phyloP scores from a whole-genome alignment of 352 stramenopile genomes.

The Elongisporangium senticosum region DNA sequence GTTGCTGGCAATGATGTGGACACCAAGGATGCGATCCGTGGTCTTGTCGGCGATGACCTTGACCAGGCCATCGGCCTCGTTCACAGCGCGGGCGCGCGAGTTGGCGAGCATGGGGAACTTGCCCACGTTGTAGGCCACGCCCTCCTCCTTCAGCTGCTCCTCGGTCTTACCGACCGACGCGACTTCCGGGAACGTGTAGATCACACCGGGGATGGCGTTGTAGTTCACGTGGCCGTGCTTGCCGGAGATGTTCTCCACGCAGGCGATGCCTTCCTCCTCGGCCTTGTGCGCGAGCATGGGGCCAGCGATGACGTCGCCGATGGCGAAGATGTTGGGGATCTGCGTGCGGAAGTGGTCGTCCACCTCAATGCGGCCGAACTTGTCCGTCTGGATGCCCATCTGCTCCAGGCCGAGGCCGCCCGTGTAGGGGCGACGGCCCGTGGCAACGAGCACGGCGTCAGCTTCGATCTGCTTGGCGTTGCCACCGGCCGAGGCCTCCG shows the following conservation, averaged over 20 bases:
- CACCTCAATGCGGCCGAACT: conserved; percentile 94
- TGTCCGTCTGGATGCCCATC: conserved; percentile 97
- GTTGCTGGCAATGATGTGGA: conserved; percentile 99
- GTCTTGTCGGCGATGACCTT: conserved; percentile 97
- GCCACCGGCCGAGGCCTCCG: conserved; percentile 83
- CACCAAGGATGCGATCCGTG: conserved; percentile 97
- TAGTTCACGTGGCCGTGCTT: conserved; percentile 99
- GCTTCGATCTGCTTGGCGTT: conserved; percentile 54
- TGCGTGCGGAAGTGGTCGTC: conserved; percentile 96
- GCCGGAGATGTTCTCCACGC: conserved; percentile 95
- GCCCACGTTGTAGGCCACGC: conserved; percentile 94
- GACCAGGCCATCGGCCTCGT: conserved; percentile 94
- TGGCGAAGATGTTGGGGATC: conserved; percentile 93
- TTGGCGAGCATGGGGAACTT: conserved; percentile 99
- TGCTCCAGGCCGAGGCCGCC: conserved; percentile 94
- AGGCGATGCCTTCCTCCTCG: conserved; percentile 98
- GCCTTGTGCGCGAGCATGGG: conserved; percentile 99
- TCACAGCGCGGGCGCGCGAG: conserved; percentile 92
- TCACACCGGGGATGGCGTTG: conserved; percentile 97
- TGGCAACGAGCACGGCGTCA: conserved; percentile 80
- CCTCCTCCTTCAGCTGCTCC: conserved; percentile 95
- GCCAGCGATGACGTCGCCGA: conserved; percentile 97
- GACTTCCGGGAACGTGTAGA: conserved; percentile 98
- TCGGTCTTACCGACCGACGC: conserved; percentile 96
- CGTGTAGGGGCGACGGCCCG: conserved; percentile 95